Base-by-base conservation (phyloP, 768 basidiomycete species). In the Phlebiopsis flavidoalba region DNA sequence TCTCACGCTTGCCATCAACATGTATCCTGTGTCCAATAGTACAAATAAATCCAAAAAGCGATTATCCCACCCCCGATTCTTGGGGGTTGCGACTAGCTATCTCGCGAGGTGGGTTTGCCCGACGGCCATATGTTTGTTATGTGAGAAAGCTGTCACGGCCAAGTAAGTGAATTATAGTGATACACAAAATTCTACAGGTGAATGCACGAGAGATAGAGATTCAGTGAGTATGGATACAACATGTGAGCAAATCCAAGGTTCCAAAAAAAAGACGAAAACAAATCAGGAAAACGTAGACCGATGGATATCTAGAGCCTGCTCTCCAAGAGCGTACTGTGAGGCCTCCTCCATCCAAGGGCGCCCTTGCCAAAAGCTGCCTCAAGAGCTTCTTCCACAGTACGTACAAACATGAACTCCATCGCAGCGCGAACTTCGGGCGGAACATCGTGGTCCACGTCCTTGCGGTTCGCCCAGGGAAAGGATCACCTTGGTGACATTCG, bases 361-460 rank as follows among this genome's bases (percentile, higher is more conserved):
- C 83, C 83, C 68, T 83, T 80, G 15, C 91, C 91, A 67, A 95
- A 94, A 11, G 91, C 92, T 1, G 87, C 91, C 54, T 91, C 88
- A 36, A 95, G 75, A 0, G 86, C 91, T 70, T 95, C 92, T 24
- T 84, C 78, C 45, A 96, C 81, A 8, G 85, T 90, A 57, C 83
- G 78, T 35, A 93, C 93, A 68, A 90, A 95, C 33, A 85, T 85
- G 64, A 95, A 91, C 66, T 89, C 82, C 79, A 94, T 89, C 67
- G 87, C 84, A 33, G 80, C 79, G 45, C 83, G 78, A 22, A 95
- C 81, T 65, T 90, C 89, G 8, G 78, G 74, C 6, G 91, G 86
- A 0, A 93, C 84, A 62, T 95, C 95, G 65, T 89, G 87, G 66
- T 91, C 87, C 17, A 95, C 91, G 60, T 97, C 93, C 66, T 93